Conservation (phyloP, 768 basidiomycete genomes). For the Psilocybe cubensis region DNA sequence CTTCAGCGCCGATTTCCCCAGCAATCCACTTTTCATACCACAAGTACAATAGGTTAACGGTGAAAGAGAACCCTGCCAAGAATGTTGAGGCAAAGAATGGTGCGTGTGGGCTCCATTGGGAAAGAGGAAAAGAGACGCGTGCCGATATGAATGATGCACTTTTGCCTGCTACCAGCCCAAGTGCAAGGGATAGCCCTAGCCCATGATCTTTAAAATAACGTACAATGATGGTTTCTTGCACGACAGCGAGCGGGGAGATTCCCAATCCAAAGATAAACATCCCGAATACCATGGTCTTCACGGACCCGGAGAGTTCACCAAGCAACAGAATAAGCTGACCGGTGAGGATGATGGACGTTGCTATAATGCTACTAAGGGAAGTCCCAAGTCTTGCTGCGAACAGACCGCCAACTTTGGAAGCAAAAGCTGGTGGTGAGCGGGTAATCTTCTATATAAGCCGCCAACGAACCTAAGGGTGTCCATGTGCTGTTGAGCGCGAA, state of each 20-base stretch:
- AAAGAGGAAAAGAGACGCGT: conserved; percentile 12
- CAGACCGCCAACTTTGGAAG: conserved; percentile 10
- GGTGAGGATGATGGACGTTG: conserved; percentile 12
- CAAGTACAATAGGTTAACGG: conserved; percentile 12
- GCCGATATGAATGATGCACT: conserved; percentile 11
- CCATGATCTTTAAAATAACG: conserved; percentile 16
- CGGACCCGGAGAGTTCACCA: conserved; percentile 14
- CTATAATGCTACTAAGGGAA: conserved; percentile 14
- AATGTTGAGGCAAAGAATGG: conserved; percentile 12
- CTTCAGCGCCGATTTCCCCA: conserved; percentile 2
- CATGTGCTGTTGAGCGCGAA: conserved; percentile 16
- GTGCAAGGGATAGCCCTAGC: conserved; percentile 13
- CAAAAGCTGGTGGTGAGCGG: background rate
- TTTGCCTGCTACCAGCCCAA: conserved; percentile 15
- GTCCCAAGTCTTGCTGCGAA: conserved; percentile 13
- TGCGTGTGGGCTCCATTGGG: conserved; percentile 14
- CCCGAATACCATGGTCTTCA: conserved; percentile 11
- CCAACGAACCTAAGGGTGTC: conserved; percentile 14
- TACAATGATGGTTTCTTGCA: conserved; percentile 16
- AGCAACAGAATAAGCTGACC: conserved; percentile 11
- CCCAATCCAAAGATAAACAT: conserved; percentile 17
- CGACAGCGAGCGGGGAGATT: conserved; percentile 15
- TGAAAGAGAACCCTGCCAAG: conserved; percentile 14
- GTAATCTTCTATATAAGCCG: background rate
- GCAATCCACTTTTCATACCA: conserved; percentile 16